These are phyloP conservation scores for Myrica gale DNA, from an alignment of 306 rosid genomes.

Conservation along the genomic window DNA sequence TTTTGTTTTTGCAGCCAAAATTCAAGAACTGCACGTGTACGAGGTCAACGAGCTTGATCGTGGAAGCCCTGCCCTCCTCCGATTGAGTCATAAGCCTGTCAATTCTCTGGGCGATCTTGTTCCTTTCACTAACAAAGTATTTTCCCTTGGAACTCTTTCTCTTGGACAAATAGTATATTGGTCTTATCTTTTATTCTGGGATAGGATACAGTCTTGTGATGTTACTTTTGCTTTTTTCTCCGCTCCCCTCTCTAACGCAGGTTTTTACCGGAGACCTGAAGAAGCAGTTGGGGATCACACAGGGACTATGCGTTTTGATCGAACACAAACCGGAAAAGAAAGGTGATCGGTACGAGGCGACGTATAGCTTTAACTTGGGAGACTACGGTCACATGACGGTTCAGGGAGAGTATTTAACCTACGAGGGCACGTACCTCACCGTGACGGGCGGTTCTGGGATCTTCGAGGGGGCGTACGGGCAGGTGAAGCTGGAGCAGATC, in stretches of 20 bases:
- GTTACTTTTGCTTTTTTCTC: no score
- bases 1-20: constrained; percentile 42
- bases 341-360: constrained; percentile 62
- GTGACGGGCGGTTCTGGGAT: constrained; percentile 72
- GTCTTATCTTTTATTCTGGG: no score
- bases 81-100: constrained; percentile 55
- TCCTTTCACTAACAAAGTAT: constrained; percentile 69
- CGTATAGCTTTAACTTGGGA: constrained; percentile 63
- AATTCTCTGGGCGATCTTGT: constrained; percentile 72
- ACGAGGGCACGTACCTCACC: constrained; percentile 58
- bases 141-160: background rate
- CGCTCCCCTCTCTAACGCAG: constrained; percentile 17
- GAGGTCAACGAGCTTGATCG: constrained; percentile 72
- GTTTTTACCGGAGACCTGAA: constrained; percentile 53
- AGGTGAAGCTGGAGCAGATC: constrained; percentile 62
- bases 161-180: background rate
- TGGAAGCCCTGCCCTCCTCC: constrained; percentile 64
- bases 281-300: constrained; percentile 57
- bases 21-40: constrained; percentile 57
- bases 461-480: constrained; percentile 63
- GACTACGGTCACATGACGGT: constrained; percentile 67
- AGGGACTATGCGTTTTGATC: constrained; percentile 56
- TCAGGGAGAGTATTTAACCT: constrained; percentile 60
- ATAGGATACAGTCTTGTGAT: no score
- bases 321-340: constrained; percentile 57